Conservation (phyloP, 345 rosid genomes). For the Lepidium africanum region DNA sequence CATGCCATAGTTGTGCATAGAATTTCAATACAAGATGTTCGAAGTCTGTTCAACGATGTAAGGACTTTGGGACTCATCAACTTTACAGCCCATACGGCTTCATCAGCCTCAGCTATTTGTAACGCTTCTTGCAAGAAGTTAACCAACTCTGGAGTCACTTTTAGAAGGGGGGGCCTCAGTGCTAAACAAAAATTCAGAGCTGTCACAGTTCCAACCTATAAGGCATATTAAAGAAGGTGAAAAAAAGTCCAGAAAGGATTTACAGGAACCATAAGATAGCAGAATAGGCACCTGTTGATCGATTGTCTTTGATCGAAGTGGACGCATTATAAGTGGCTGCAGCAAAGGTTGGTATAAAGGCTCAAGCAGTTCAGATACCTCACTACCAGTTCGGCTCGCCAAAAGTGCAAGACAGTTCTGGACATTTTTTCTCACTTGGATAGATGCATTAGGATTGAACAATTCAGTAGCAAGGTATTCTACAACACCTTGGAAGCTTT, state of each 20-base stretch:
- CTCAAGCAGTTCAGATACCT: conserved; percentile 93
- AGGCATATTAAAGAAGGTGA: conserved; percentile 27
- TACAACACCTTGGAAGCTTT: conserved; percentile 87
- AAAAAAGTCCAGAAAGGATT: not conserved
- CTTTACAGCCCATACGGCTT: conserved; percentile 81
- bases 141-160: conserved; percentile 84
- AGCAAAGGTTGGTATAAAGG: conserved; percentile 80
- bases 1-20: conserved; percentile 97
- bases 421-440: conserved; percentile 83
- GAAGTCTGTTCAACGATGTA: conserved; percentile 72
- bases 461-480: conserved; percentile 89
- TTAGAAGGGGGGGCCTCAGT: conserved; percentile 94
- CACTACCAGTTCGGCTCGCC: conserved; percentile 98
- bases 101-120: conserved; percentile 99
- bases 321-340: conserved; percentile 81
- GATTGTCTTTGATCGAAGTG: conserved; percentile 83
- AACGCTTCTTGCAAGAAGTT: conserved; percentile 95
- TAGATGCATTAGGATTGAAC: conserved; percentile 80
- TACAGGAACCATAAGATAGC: not conserved
- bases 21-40: conserved; percentile 92
- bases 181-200: conserved; percentile 95
- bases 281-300: conserved; percentile 76
- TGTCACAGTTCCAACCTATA: conserved; percentile 90
- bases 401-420: conserved; percentile 91
- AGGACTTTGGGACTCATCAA: conserved; percentile 82